Conservation (phyloP, 2,329 filamentous ascomycete species). For the Fusarium sp. region DNA sequence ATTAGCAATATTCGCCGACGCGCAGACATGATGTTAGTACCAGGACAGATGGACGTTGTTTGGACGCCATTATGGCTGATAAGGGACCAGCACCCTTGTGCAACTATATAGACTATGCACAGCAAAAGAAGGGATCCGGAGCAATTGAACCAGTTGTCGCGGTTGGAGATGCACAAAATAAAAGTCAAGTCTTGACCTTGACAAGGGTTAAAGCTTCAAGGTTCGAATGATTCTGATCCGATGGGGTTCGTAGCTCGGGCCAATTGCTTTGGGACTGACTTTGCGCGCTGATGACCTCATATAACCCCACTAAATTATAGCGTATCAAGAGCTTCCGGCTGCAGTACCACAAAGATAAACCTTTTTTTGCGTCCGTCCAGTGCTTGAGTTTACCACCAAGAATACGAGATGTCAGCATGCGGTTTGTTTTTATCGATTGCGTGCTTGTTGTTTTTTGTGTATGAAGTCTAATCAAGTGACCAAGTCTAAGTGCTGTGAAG, state of each 20-base stretch:
- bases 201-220: constrained; percentile 31
- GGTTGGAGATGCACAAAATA: constrained; percentile 12
- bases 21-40: constrained; percentile 57
- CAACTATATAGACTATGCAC: neutral
- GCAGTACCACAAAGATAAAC: neutral
- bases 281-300: constrained; percentile 50
- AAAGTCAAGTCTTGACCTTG: constrained; percentile 13
- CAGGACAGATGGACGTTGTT: constrained; percentile 71
- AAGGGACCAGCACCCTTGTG: constrained; percentile 1
- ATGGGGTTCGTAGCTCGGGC: constrained; percentile 36
- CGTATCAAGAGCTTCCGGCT: constrained; percentile 16
- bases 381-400: constrained; percentile 2
- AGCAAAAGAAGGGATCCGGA: neutral
- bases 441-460: neutral
- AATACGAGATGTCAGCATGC: constrained; percentile 11
- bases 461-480: neutral
- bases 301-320: constrained; percentile 43
- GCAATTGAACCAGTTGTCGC: constrained; percentile 16
- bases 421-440: neutral
- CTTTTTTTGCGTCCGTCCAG: neutral
- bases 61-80: constrained; percentile 60
- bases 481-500: no score
- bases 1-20: constrained; percentile 35
- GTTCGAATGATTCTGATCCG: constrained; percentile 42
- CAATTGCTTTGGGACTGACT: constrained; percentile 43